These are phyloP conservation scores for Petunia axillaris DNA, from an alignment of 257 asterid species.

Conservation along the genomic window DNA sequence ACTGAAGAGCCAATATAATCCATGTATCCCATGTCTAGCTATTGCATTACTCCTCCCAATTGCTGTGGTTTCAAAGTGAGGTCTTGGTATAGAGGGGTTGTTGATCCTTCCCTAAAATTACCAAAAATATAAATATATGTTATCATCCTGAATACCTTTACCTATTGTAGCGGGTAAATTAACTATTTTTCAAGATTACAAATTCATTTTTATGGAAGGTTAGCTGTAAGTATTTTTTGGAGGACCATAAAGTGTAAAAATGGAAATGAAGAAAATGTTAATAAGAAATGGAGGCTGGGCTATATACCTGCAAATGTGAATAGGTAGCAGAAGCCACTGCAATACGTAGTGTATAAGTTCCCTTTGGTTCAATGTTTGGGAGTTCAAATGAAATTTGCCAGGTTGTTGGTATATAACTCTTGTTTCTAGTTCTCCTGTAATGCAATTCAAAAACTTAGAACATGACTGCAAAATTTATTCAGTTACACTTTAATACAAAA, in stretches of 20 bases:
- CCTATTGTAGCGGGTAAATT: too few relatives aligned
- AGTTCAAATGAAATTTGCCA: conserved; percentile 26
- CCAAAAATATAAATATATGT: background rate
- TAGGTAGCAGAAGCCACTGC: conserved; percentile 30
- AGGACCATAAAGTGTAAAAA: too few relatives aligned
- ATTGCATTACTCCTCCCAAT: conserved; percentile 63
- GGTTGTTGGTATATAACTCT: conserved; percentile 25
- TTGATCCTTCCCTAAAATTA: conserved; percentile 51
- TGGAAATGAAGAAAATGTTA: background rate
- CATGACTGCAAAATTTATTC: background rate
- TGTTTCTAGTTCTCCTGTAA: conserved; percentile 25
- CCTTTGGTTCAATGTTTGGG: background rate
- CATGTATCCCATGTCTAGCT: conserved; percentile 70
- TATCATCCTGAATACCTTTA: background rate
- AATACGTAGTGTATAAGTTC: conserved; percentile 24
- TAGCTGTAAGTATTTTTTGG: too few relatives aligned
- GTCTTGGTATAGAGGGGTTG: conserved; percentile 19
- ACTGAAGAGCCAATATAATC: conserved; percentile 43
- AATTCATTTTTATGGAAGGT: too few relatives aligned
- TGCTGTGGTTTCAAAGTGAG: conserved; percentile 38
- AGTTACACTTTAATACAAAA: background rate
- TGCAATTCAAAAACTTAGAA: background rate
- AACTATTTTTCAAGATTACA: too few relatives aligned
- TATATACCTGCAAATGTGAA: conserved; percentile 23
- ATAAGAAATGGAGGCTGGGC: background rate